Percentiles rank a stretch among this genome's conserved stretches.
Conservation (phyloP, 2,329 filamentous ascomycete species). For the Calonectria ilicicola region DNA sequence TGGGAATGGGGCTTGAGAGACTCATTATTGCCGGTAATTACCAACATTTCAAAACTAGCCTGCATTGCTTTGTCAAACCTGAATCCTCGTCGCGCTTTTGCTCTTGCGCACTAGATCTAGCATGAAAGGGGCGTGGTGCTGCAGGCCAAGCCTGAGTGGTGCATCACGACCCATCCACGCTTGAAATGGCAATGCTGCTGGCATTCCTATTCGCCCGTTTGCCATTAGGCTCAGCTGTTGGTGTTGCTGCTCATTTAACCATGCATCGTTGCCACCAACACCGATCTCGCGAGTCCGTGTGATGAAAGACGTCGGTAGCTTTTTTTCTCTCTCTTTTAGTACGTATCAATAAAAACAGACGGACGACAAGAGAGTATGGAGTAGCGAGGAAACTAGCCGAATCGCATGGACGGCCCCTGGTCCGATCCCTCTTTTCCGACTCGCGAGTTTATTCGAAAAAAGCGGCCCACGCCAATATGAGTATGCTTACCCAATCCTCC, state of each 20-base stretch:
- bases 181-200: neutral
- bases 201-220: neutral
- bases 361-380: neutral
- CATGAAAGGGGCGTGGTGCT: neutral
- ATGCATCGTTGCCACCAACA: neutral
- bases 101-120: neutral
- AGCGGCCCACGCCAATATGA: neutral
- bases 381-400: neutral
- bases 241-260: neutral
- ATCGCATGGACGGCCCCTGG: neutral
- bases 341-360: neutral
- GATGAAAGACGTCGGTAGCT: neutral
- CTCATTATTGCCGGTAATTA: slow-evolving; percentile 21
- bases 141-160: neutral
- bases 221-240: neutral
- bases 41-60: neutral
- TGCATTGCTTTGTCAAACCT: slow-evolving; percentile 1
- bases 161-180: neutral
- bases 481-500: neutral
- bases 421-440: neutral
- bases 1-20: neutral
- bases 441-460: neutral
- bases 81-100: slow-evolving; percentile 6
- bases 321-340: neutral
- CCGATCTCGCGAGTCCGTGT: neutral